Evolutionary conservation across 2,329 filamentous ascomycete species (phyloP), one percentile per base, ranked within the genome.

Genomic region (Dactylonectria estremocensis): DNA sequence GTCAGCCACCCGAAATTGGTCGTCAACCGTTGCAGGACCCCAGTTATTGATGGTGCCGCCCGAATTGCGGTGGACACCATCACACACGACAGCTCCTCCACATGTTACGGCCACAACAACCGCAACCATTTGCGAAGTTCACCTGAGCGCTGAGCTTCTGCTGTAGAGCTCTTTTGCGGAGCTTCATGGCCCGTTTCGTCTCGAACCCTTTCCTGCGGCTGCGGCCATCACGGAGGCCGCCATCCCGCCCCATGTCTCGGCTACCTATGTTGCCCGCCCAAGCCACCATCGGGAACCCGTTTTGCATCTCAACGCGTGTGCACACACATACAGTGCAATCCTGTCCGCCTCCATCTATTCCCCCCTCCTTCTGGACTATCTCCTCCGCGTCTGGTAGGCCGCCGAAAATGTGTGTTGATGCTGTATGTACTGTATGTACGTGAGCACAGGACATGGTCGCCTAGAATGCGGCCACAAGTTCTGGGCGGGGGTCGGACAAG

Each of bases 371-470:
- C 56, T 28, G 46, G 49, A 31, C 54, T 61, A 58, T 37, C 28
- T 53, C 28, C 52, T 63, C 53, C 22, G 46, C 53, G 64, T 22
- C 59, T 67, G 57, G 55, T 40, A 67, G 40, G 59, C 46, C 43
- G 48, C 45, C 46, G 53, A 24, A 52, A 50, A 61, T 52, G 59
- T 62, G 57, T 61, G 67, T 56, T 33, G 59, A 55, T 48, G 35
- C 14, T 53, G 33, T 49, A 64, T 66, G 61, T 54, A 69, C 56
- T 66, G 61, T 54, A 69, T 59, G 50, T 61, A 67, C 56, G 56
- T 64, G 71, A 70, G 67, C 71, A 72, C 58, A 58, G 67, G 68
- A 68, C 69, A 63, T 64, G 74, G 74, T 66, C 72, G 72, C 73
- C 64, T 70, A 37, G 59, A 58, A 74, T 71, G 74, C 74, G 74